Base-by-base conservation (phyloP, 768 basidiomycete species). In the Rhizopogon rudus region DNA sequence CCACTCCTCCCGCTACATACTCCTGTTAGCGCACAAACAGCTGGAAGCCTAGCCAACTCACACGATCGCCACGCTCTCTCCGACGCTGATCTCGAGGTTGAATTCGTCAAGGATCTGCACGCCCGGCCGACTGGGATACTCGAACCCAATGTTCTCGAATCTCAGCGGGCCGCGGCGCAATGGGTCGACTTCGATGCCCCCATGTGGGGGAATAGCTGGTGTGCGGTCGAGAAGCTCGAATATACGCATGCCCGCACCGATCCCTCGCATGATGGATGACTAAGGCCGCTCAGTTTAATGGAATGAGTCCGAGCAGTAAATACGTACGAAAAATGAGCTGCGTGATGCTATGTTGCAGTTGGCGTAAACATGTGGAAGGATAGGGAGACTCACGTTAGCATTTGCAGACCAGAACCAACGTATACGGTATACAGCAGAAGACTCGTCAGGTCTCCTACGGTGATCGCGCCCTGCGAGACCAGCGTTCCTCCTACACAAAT, bases 221-320 rank as follows among this genome's bases (percentile, higher is more conserved):
- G 75, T 71, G 44, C 93, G 83, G 63, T 93, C 93, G 9, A 98
- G 76, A 14, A 98, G 82, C 59, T 95, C 93, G 68, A 98, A 98
- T n/a, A 98, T 87, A 20, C 96, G 88, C 0, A 83, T 81, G 16
- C 93, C 92, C 1, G 96, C 95, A 54, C 96, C 96, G 50, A 98
- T 85, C 52, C 92, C 96, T 52, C 93, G 92, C 96, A 98, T 98
- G 53, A 98, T 86, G 40, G 93, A 94, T 9, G 91, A 82, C 90
- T 92, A 59, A 28, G 17, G 29, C 43, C 33, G 25, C 37, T 17
- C 50, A 60, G 25, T 57, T 20, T 13, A 8, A 40, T 29, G 5
- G 42, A 42, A 6, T 13, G 16, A 8, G 12, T 13, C 33, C 39
- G n/a, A 58, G 7, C 29, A 41, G 28, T 29, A 10, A 62, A 57